Base-by-base conservation (phyloP, 352 stramenopile species). In the Hyaloperonospora arabidopsidis region DNA sequence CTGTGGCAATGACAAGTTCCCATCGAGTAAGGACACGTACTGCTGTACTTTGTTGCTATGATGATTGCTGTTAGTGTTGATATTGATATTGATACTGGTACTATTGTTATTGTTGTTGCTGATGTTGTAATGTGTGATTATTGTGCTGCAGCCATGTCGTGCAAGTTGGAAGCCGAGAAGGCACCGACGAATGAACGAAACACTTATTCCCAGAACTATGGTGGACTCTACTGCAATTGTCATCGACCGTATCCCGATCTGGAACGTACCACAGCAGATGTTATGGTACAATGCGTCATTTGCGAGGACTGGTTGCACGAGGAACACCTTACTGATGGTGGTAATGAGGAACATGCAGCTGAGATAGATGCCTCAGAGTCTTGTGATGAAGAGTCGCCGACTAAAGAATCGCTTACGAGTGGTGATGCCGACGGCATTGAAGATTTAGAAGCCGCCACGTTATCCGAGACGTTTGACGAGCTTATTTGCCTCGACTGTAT, bases 291-390 rank as follows among this genome's bases (percentile, higher is more conserved):
- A 62, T 89, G 79, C 36, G 59, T 87, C 32, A 65, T 89, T 22
- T 89, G 79, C 52, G 79, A 89, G 59, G 79, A 89, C 54, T 89
- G 79, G 79, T 58, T 87, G 49, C 79, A 89, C 44, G 73, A 86
- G 48, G 76, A 85, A 46, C 79, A 89, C 57, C 69, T 89, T 47
- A 72, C 71, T 38, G 49, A 61, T 1, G 18, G 43, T 19, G 29
- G 64, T 1, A 43, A 50, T 0, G 35, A 61, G 28, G 47, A 56
- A 38, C 7, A 47, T 2, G n/a, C n/a, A 44, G 19, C 38, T 52
- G 47, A 64, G 17, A 50, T 41, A 11, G 40, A 51, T 3, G 35
- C 35, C 11, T 7, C 23, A 0, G 29, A 7, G 0, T 53, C 44
- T 10, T 21, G 21, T 25, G 44, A 57, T 22, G 48, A 44, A 17